Base-by-base conservation (phyloP, 1,284 basidiomycete genomes). In the Heliocybe sulcata region DNA sequence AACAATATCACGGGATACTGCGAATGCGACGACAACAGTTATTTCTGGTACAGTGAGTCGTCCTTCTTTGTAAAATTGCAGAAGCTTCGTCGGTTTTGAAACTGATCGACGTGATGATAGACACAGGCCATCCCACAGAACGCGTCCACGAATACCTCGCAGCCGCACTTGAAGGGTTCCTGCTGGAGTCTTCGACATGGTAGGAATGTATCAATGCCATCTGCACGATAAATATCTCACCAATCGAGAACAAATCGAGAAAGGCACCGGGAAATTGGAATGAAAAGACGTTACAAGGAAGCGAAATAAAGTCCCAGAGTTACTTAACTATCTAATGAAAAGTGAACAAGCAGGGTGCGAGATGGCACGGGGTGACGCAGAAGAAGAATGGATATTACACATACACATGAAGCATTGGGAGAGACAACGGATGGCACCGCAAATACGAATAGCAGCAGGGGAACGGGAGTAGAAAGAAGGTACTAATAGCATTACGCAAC, bases 11-110 rank as follows among this genome's bases (percentile, higher is more conserved):
- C 77, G n/a, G 76, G 77, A 76, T 78, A 58, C 53, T 81, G 79
- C 63, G 72, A 75, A 53, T 81, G 79, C 63, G 62, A 65, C 16
- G 70, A 79, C 58, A 59, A 64, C 20, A 70, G 69, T 4, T 82
- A 70, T 64, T 81, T 81, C 65, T 82, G 79, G 79, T 80, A 72
- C 63, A 75, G 77, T 80, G 59, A 63, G 77, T 75, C n/a, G n/a
- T n/a, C n/a, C n/a, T n/a, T n/a, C n/a, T n/a, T n/a, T n/a, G n/a
- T n/a, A n/a, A n/a, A 6, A 25, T 26, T 27, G 16, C 53, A 31
- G 45, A n/a, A n/a, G n/a, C n/a, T n/a, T n/a, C n/a, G n/a, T n/a
- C n/a, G n/a, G n/a, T n/a, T n/a, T n/a, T n/a, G n/a, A n/a, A n/a
- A 20, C 53, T 26, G 19, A n/a, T 20, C 4, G 14, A n/a, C 25